Base-by-base conservation (phyloP, 768 basidiomycete genomes). In the Rubroboletus pulcherrimus region DNA sequence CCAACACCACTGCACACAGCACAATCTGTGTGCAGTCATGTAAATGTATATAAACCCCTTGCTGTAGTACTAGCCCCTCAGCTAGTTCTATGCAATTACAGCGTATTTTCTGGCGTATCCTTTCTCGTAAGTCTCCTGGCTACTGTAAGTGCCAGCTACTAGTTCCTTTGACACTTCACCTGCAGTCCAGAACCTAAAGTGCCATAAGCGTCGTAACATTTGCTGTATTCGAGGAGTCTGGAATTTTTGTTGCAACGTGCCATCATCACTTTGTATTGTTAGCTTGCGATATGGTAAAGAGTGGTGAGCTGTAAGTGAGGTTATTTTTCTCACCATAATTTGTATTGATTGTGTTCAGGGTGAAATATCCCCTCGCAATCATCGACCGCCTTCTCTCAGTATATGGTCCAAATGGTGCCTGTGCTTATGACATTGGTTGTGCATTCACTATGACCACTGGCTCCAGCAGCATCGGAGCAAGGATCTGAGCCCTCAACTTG, bases 271-370 rank as follows among this genome's bases (percentile, higher is more conserved):
- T 63, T 24, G 37, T 63, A 1, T 15, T 64, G 0, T 3, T 60
- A 0, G 39, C 3, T 0, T 64, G 58, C 7, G 46, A 64, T 11
- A 64, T 64, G 61, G 30, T 64, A 8, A 44, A 56, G 19, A 64
- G 63, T 19, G 54, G 58, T 0, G 51, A 64, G 7, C 8, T 64
- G 61, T 64, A 6, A 5, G 15, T 41, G 35, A 0, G 15, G 9
- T 26, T 21, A 17, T 19, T n/a, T n/a, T n/a, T n/a, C n/a, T n/a
- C n/a, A n/a, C n/a, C n/a, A 2, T 31, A 48, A 33, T 39, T 24
- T 24, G 21, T 21, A n/a, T n/a, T 33, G 5, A 53, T 14, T n/a
- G 1, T 12, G 48, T 33, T 11, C n/a, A 45, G 62, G 12, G 38
- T 30, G 0, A 63, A 63, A 35, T 63, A 61, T 19, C 57, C 52